A percentile compares a stretch with the other conserved stretches of the same genome.
Evolutionary conservation across 305 asterid species (phyloP).

Genomic region (Ruellia speciosa): DNA sequence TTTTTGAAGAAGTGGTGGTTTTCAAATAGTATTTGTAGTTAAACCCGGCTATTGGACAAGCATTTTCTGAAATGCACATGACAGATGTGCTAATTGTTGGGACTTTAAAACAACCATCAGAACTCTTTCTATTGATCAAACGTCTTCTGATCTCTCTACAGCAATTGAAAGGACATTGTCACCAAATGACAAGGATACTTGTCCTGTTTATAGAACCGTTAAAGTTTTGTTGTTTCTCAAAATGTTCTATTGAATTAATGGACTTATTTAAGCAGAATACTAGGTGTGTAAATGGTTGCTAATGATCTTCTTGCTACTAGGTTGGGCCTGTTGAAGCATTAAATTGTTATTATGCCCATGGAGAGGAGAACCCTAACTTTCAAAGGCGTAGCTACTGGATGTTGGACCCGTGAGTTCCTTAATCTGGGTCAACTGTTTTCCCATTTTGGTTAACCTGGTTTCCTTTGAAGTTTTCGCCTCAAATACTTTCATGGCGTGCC

Average conservation of each 20-base stretch:
- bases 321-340: constrained; percentile 88
- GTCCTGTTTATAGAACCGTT: too few species aligned
- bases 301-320: constrained; percentile 38
- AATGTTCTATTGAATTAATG: too few species aligned
- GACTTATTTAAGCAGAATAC: constrained; percentile 2
- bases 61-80: too few species aligned
- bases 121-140: too few species aligned
- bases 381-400: constrained; percentile 99
- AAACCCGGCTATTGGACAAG: too few species aligned
- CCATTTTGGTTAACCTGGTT: constrained; percentile 8
- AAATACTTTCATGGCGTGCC: too few species aligned
- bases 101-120: too few species aligned
- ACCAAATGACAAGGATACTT: too few species aligned
- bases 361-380: constrained; percentile 70
- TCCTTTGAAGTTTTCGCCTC: neutral
- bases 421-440: constrained; percentile 14
- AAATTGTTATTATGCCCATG: constrained; percentile 94
- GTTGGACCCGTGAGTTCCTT: constrained; percentile 73
- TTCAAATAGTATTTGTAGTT: neutral
- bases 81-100: too few species aligned
- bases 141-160: too few species aligned
- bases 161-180: too few species aligned
- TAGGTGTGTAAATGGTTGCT: constrained; percentile 20
- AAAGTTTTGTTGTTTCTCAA: too few species aligned
- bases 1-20: constrained; percentile 2